Evolutionary conservation across 2,329 filamentous ascomycete genomes (phyloP), one percentile per base, ranked within the genome.

Genomic region (Arthroderma sp.): DNA sequence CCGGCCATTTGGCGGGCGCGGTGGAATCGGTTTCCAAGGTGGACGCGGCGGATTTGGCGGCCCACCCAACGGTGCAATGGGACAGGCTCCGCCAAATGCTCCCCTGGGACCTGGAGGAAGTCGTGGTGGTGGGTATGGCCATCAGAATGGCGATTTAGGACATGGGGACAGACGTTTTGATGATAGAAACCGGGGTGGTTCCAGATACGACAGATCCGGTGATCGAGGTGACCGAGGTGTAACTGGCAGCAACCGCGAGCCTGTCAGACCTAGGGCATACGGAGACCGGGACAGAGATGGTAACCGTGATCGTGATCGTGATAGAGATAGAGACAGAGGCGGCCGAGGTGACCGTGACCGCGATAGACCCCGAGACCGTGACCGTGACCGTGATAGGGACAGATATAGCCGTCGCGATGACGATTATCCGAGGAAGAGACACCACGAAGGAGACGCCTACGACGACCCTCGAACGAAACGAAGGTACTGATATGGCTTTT

Each of bases 181-280:
- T 66, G 81, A 83, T 71, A 81, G 80, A 71, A 73, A 73, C 58
- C 71, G 74, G 63, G 72, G 75, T 61, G 75, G 74, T 60, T 67
- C 67, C 57, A 70, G 77, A 60, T 75, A 76, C 64, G 76, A 79
- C 64, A 77, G 81, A 54, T 19, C 41, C 21, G 38, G 25, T 8
- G 44, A 51, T 33, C 72, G 79, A 59, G 77, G 25, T 17, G 44
- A 51, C 19, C 72, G 79, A 59, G 77, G 80, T 58, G 74, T 76
- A 44, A 85, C 82, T 58, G 87, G 87, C 63, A 87, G 87, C 75
- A 93, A 94, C 74, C 86, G 86, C 72, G 89, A 94, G 70, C 88
- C 88, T 61, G 82, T 93, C 69, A 84, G 86, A 67, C 82, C 83
- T 56, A 74, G 83, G 66, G 78, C 78, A 64, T 80, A 81, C 72